These are phyloP conservation scores for Chlorella sp. DNA, from an alignment of 139 green algal species.

Conservation along the genomic window DNA sequence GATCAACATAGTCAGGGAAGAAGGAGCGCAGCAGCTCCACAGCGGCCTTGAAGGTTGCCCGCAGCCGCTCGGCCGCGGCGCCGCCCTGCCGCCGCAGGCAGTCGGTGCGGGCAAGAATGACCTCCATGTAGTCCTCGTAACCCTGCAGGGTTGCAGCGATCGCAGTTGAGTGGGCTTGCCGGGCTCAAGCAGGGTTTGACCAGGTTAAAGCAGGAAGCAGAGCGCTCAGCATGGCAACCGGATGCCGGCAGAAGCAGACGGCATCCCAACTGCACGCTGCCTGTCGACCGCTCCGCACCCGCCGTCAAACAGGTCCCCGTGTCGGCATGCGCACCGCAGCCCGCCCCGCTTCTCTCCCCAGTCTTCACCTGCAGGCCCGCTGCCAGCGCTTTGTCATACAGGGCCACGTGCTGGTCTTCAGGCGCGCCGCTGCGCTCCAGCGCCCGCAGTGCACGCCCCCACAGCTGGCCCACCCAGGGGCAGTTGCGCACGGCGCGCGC, in stretches of 20 bases:
- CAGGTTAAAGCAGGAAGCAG: too few relatives aligned
- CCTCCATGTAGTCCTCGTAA: slow-evolving; percentile 64
- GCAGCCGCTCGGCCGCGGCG: slow-evolving; percentile 27
- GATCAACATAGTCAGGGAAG: slow-evolving; percentile 72
- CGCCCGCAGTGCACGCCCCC: slow-evolving; percentile 62
- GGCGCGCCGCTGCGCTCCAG: slow-evolving; percentile 45
- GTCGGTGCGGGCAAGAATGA: slow-evolving; percentile 77
- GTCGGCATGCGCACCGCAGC: too few relatives aligned
- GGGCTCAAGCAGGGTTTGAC: too few relatives aligned
- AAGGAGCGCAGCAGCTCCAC: slow-evolving; percentile 54
- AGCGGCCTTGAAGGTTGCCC: slow-evolving; percentile 19
- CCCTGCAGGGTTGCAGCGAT: slow-evolving; percentile 52
- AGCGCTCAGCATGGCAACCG: too few relatives aligned
- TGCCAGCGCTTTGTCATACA: slow-evolving; percentile 35
- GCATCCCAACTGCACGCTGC: too few relatives aligned
- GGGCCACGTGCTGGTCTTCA: slow-evolving; percentile 12
- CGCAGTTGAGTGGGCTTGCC: too few relatives aligned
- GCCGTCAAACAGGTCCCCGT: too few relatives aligned
- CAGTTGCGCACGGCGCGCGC: slow-evolving; percentile 83
- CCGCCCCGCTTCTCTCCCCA: too few relatives aligned
- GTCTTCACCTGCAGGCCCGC: slow-evolving; percentile 43
- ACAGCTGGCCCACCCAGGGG: slow-evolving; percentile 84
- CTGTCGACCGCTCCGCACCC: too few relatives aligned
- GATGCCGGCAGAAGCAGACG: too few relatives aligned
- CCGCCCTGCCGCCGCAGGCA: slow-evolving; percentile 53